Conservation (phyloP, 2,329 filamentous ascomycete species). For the Talaromyces sp. region DNA sequence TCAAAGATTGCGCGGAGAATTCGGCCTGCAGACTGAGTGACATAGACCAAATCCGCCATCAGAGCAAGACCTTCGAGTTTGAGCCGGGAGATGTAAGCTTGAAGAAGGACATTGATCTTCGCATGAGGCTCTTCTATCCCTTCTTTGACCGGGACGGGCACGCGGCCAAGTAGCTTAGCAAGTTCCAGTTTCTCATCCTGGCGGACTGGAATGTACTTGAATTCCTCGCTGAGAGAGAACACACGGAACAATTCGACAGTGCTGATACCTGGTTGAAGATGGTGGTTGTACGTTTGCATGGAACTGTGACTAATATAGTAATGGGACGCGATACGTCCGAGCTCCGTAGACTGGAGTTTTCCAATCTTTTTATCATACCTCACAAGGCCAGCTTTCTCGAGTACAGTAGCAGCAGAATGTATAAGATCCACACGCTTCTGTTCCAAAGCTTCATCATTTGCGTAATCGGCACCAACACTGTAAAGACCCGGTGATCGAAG, state of each 20-base stretch:
- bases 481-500: conserved; percentile 90
- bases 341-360: conserved; percentile 82
- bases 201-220: conserved; percentile 97
- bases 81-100: conserved; percentile 92
- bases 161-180: conserved; percentile 80
- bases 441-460: conserved; percentile 83
- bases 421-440: conserved; percentile 97
- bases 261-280: conserved; percentile 88
- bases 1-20: conserved; percentile 95
- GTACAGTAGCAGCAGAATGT: conserved; percentile 81
- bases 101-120: conserved; percentile 95
- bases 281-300: conserved; percentile 94
- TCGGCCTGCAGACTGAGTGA: conserved; percentile 94
- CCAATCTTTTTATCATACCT: conserved; percentile 96
- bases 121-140: conserved; percentile 94
- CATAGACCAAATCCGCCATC: conserved; percentile 98
- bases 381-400: conserved; percentile 82
- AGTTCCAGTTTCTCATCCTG: conserved; percentile 97
- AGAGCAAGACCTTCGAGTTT: conserved; percentile 90
- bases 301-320: conserved; percentile 97
- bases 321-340: conserved; percentile 92
- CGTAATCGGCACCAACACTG: conserved; percentile 92
- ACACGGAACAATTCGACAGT: conserved; percentile 95
- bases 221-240: conserved; percentile 93
- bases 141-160: conserved; percentile 96